Base-by-base conservation (phyloP, 768 basidiomycete species). In the Suillus discolor region DNA sequence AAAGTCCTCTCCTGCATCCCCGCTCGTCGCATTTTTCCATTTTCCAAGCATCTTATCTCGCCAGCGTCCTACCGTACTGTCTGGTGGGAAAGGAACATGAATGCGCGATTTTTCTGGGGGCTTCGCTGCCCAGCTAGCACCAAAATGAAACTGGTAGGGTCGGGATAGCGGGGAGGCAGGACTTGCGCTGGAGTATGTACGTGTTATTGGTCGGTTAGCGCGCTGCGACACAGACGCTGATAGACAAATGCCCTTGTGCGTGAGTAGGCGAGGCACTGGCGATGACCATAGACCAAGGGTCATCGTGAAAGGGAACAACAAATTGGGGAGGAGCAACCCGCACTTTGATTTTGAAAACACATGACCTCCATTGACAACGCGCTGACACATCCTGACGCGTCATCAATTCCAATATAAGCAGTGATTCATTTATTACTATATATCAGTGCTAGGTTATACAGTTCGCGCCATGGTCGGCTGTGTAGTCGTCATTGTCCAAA, bases 111-210 rank as follows among this genome's bases (percentile, higher is more conserved):
- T 71, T 67, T 77, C 81, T 12, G 80, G 74, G 20, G 90, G 87
- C 73, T 94, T 94, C 49, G 87, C 88, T 36, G 87, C 87, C 89
- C 91, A 95, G 75, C 90, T 90, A 18, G 85, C 84, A 62, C 90
- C 92, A 44, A 93, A 80, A 71, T 93, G 87, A 74, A 95, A 93
- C 41, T 78, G 86, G 73, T 89, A 94, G 6, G 90, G 83, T 23
- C 81, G 79, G 18, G 81, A 75, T 31, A 74, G 55, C 7, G 71
- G 71, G 4, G 75, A 75, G n/a, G 18, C 66, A 44, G 64, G 65
- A 51, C 72, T 72, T 47, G 65, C 28, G 6, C 68, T 67, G 31
- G 55, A 53, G 34, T 42, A 45, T 34, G 13, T 23, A 42, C 60
- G 41, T 13, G 31, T 3, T 44, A 42, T 23, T 47, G 47, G 49